Evolutionary conservation across 2,329 filamentous ascomycete genomes (phyloP), one percentile per base, ranked within the genome.

Genomic region (Clarireedia monteithiana): DNA sequence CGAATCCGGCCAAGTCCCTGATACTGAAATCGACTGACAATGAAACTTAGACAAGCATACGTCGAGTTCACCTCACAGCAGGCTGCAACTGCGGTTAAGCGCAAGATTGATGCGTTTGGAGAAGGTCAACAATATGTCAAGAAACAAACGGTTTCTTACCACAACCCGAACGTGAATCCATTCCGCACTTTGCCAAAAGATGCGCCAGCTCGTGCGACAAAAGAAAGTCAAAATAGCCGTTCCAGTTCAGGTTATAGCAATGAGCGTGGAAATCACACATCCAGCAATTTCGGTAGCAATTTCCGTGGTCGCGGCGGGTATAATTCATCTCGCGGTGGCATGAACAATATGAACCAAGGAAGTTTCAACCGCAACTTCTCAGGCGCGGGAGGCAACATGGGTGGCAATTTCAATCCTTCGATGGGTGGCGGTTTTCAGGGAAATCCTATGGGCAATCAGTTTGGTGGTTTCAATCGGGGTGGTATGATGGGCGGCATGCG

Each of bases 131-230:
- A 76, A 62, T 74, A 73, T 56, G 77, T 70, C 66, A 85, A 78
- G 60, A 91, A 91, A 68, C 80, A 88, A 62, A 80, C 77, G 1
- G 83, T 89, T 48, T 82, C 82, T 57, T 96, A 91, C 74, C 87
- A 88, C 53, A 86, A 83, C 61, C 84, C 90, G 0, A 80, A 82
- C 48, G 78, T 81, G 62, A 97, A 97, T 69, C 91, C 91, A 0
- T 97, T 95, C 80, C 86, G 88, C 62, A 96, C 91, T 0, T 75
- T 95, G 4, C 91, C 91, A 17, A 96, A 96, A 74, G 91, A 96
- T 69, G 86, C 87, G 0, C 90, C 89, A 0, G 79, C 81, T 64
- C 82, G 88, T 27, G 77, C 76, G 57, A 85, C 79, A 39, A 85
- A 89, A 67, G 82, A 85, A 45, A 74, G 77, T 45, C 65, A 65